Evolutionary conservation across 257 asterid species (phyloP), one percentile per base, ranked within the genome.

Genomic region (Lantana camara): DNA sequence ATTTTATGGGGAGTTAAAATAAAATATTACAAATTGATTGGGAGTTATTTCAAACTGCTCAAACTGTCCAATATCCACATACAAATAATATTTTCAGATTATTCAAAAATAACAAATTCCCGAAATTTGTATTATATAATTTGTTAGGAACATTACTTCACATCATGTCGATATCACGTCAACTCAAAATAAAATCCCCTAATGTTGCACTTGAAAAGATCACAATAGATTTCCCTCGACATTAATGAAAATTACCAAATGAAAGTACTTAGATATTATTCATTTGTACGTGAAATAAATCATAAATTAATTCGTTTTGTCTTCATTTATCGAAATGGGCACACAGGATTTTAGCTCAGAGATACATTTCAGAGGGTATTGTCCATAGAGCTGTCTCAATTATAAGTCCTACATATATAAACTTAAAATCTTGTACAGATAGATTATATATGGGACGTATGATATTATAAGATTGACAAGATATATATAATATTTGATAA

Each of bases 261-360:
- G n/a, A 3, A 32, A 32, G 19, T 15, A 16, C 14, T 29, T 17
- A 17, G 19, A 37, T 57, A 10, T 20, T 35, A 3, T 17, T 1
- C 13, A 3, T 34, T 27, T 27, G 32, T 27, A 27, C 32, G 5
- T 27, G 32, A 27, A 27, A 27, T 27, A 0, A 55, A 9, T 1
- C 13, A 34, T 8, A 35, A 56, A 15, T 57, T 16, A 57, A 15
- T 57, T 16, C 32, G 19, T 4, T 19, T 57, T 57, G 46, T 57
- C 48, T 34, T 66, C 22, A 54, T 54, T 53, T 23, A 23, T 5
- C 35, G 27, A 66, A 38, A 0, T 29, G 56, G 63, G 63, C 56
- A 35, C 63, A 54, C 70, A 38, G n/a, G 20, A 65, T 41, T 52
- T 41, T 4, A 16, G 15, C 56, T 24, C 42, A 54, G 35, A 53